These are phyloP conservation scores for Zopfia rhizophila DNA, from an alignment of 2,329 filamentous ascomycete species.

Conservation along the genomic window DNA sequence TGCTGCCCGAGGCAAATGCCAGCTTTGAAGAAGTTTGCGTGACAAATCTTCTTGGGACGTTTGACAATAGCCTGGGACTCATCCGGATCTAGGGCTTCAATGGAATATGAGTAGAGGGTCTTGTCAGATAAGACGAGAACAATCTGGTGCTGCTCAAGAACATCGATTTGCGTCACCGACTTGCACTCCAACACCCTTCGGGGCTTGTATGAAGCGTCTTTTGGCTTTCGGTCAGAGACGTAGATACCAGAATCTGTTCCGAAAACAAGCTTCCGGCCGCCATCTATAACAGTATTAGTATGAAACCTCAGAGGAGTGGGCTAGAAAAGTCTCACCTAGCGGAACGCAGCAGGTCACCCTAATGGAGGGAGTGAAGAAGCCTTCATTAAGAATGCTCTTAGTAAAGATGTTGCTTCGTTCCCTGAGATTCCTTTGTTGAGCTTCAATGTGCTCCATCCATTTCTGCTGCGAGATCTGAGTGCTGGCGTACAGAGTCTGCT, in stretches of 20 bases:
- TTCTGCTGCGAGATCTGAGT: slow-evolving; percentile 90
- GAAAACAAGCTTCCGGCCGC: slow-evolving; percentile 91
- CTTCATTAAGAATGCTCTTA: slow-evolving; percentile 77
- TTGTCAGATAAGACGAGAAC: slow-evolving; percentile 93
- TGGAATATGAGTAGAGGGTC: slow-evolving; percentile 86
- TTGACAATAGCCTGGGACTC: slow-evolving; percentile 80
- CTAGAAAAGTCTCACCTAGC: slow-evolving; percentile 70
- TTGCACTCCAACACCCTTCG: slow-evolving; percentile 86
- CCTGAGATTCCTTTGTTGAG: slow-evolving; percentile 86
- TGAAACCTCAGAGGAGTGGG: background rate
- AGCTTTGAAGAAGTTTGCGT: slow-evolving; percentile 98
- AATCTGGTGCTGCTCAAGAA: slow-evolving; percentile 93
- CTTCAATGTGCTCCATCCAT: slow-evolving; percentile 95
- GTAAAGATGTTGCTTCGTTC: slow-evolving; percentile 78
- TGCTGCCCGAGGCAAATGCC: slow-evolving; percentile 95
- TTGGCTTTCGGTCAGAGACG: slow-evolving; percentile 88
- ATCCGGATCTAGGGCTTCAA: slow-evolving; percentile 85
- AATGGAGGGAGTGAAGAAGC: slow-evolving; percentile 90
- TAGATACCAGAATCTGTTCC: slow-evolving; percentile 96
- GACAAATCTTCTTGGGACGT: slow-evolving; percentile 94
- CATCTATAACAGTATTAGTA: slow-evolving; percentile 68
- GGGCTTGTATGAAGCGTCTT: slow-evolving; percentile 77
- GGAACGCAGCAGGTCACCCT: slow-evolving; percentile 95
- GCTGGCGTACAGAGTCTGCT: slow-evolving; percentile 86
- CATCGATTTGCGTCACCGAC: slow-evolving; percentile 93